Evolutionary conservation across 2,329 filamentous ascomycete genomes (phyloP), one percentile per base, ranked within the genome.

Genomic region (Neopestalotiopsis rosae): DNA sequence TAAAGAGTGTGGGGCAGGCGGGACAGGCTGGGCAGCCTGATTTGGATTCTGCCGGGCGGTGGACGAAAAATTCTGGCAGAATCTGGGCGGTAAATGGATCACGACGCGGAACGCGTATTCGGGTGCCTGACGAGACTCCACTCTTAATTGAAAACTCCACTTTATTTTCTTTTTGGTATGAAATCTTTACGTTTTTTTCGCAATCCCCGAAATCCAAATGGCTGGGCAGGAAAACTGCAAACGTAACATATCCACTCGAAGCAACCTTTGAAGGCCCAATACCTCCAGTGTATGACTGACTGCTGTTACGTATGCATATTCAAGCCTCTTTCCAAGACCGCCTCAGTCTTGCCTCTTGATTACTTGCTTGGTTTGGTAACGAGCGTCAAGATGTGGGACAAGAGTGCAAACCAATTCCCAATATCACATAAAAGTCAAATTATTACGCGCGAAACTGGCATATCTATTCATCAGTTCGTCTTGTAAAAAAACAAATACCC

Each of bases 11-110:
- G 57, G 34, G 14, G 17, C 59, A 38, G 34, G 12, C 17, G 1
- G 32, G 34, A 10, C 34, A 10, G 34, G 1, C 34, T 38, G 38
- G 61, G 61, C 34, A 20, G 34, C 20, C n/a, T 64, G 61, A 64
- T 64, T 30, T 14, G 61, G 28, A 49, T 49, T 59, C 57, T 59
- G 57, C 57, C 57, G 24, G 57, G 57, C 57, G 57, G 57, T 59
- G 24, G 57, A 17, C 57, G 9, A 52, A 52, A 52, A 24, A 24
- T n/a, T n/a, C 1, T n/a, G 45, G 45, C 45, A 52, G 45, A 52
- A 52, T 52, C 17, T 9, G n/a, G 45, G 45, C 45, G 28, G n/a
- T 40, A 30, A 40, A 40, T 38, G 17, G 17, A 62, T 40, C 57
- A 24, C 57, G 57, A 34, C 57, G 45, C 45, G 45, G 24, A 52